Conservation (phyloP, 768 basidiomycete species). For the Pulveroboletus sp. region DNA sequence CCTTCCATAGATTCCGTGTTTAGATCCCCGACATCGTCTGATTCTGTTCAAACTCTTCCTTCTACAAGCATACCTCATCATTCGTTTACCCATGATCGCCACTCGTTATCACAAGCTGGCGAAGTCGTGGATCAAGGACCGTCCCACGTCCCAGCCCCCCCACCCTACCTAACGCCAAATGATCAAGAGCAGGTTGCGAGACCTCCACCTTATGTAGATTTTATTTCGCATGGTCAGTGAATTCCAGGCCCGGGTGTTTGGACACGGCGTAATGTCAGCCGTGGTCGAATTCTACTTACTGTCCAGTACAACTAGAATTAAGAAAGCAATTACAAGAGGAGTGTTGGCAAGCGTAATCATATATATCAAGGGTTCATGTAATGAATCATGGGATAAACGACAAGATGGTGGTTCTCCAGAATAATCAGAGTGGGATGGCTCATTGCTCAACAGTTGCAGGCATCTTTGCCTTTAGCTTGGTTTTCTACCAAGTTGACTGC, state of each 20-base stretch:
- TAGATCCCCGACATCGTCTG: conserved; percentile 34
- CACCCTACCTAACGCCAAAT: conserved; percentile 63
- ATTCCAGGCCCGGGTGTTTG: not conserved
- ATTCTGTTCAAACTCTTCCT: conserved; percentile 13
- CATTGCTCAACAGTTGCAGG: conserved; percentile 72
- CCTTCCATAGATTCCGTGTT: conserved; percentile 86
- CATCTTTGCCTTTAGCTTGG: conserved; percentile 64
- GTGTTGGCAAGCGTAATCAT: conserved; percentile 17
- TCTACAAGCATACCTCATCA: conserved; percentile 30
- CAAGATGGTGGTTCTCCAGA: conserved; percentile 16
- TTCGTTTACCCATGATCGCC: conserved; percentile 30
- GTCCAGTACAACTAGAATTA: conserved; percentile 23
- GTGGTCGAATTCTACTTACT: conserved; percentile 1
- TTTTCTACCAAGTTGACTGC: conserved; percentile 72
- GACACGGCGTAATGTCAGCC: not conserved
- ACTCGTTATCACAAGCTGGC: conserved; percentile 32
- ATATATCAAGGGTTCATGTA: conserved; percentile 22
- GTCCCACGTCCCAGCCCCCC: conserved; percentile 63
- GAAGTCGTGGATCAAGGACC: conserved; percentile 35
- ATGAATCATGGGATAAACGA: conserved; percentile 17
- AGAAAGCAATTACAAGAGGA: conserved; percentile 28
- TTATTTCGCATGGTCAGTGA: conserved; percentile 21
- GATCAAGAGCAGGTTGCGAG: conserved; percentile 53
- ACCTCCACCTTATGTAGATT: conserved; percentile 67
- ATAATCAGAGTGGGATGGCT: conserved; percentile 26